Percentiles rank a stretch among this genome's conserved stretches.
These are phyloP conservation scores for Hypoxylon rickii DNA, from an alignment of 495 filamentous ascomycete species.

Conservation along the genomic window DNA sequence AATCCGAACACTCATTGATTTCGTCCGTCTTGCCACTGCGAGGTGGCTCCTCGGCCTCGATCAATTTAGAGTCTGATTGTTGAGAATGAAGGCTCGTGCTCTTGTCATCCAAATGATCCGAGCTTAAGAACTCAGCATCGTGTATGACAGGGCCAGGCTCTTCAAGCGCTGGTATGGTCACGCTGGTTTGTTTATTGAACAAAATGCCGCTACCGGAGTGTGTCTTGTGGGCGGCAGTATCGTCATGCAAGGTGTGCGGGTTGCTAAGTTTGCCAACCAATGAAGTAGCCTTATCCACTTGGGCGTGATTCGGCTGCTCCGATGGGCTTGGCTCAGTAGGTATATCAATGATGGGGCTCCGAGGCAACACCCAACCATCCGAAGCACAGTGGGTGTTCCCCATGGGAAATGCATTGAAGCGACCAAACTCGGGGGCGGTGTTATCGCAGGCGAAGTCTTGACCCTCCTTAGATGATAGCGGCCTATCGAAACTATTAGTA, in stretches of 20 bases:
- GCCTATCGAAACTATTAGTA: constrained; percentile 24
- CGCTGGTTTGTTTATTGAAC: constrained; percentile 5
- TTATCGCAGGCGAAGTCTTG: constrained; percentile 5
- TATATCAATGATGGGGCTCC: constrained; percentile 11
- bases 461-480: constrained; percentile 4
- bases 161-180: not conserved
- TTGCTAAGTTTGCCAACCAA: constrained; percentile 1
- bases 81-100: not conserved
- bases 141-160: not conserved
- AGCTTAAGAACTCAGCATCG: not conserved
- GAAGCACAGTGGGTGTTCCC: not conserved
- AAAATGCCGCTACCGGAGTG: not conserved
- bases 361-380: constrained; percentile 9
- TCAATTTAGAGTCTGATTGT: constrained; percentile 1
- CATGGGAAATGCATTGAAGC: not conserved
- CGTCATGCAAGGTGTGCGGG: not conserved
- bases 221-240: not conserved
- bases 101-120: not conserved
- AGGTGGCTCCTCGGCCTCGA: not conserved
- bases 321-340: constrained; percentile 9
- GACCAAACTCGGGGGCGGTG: constrained; percentile 6
- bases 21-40: not conserved
- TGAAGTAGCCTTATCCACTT: constrained; percentile 9
- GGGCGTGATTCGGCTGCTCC: constrained; percentile 11
- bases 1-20: constrained; percentile 4